A percentile compares a stretch with the other conserved stretches of the same genome.
phyloP scores from a whole-genome alignment of 2,329 filamentous ascomycete genomes.

The Aspergillus eucalypticola region DNA sequence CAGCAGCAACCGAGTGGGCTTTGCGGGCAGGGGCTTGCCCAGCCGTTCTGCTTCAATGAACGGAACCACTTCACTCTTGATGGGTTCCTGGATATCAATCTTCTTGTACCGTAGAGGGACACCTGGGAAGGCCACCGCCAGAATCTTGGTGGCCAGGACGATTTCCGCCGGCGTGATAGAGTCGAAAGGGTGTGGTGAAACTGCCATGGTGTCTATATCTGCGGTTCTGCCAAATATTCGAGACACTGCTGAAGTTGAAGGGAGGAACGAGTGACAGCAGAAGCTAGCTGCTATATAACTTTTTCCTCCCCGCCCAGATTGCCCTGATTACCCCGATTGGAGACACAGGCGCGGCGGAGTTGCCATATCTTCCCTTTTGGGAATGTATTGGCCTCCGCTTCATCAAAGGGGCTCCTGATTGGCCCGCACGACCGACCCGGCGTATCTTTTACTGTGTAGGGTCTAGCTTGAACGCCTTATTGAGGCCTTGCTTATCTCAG shows the following conservation, averaged over 20 bases:
- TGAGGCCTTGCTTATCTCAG: neutral
- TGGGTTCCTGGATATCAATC: constrained; percentile 66
- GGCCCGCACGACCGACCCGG: constrained; percentile 6
- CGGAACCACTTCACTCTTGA: constrained; percentile 59
- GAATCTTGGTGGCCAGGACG: constrained; percentile 40
- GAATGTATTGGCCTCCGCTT: neutral
- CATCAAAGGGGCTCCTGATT: constrained; percentile 6
- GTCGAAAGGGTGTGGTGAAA: constrained; percentile 42
- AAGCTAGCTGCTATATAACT: too few species aligned
- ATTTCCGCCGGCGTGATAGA: constrained; percentile 44
- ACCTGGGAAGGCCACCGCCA: constrained; percentile 39
- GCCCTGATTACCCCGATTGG: too few species aligned
- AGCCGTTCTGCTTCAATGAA: constrained; percentile 65
- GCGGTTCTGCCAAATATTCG: neutral
- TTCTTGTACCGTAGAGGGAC: constrained; percentile 59
- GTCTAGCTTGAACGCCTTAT: constrained; percentile 1
- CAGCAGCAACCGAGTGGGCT: constrained; percentile 56
- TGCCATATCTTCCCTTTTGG: too few species aligned
- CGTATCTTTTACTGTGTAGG: constrained; percentile 15
- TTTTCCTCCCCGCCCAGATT: too few species aligned
- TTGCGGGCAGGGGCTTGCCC: constrained; percentile 50
- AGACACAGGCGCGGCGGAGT: too few species aligned
- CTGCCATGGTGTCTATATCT: constrained; percentile 8
- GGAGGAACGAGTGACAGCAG: neutral
- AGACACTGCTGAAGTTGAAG: neutral